phyloP scores from a whole-genome alignment of 2,329 filamentous ascomycete genomes.

The Calonectria leucothoes region DNA sequence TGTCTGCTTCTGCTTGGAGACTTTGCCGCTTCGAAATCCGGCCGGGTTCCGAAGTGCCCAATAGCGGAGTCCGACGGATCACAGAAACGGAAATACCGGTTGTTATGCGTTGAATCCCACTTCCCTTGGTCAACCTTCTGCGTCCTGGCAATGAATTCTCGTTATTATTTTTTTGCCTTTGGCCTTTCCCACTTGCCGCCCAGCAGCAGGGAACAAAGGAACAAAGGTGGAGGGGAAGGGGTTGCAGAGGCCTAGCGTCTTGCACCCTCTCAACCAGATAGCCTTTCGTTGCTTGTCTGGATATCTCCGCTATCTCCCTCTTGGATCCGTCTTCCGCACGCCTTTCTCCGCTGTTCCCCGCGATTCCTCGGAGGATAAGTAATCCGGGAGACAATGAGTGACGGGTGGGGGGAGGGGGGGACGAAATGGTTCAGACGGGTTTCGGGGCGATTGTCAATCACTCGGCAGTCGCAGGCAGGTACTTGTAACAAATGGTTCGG shows the following conservation, averaged over 20 bases:
- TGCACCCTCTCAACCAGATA: background rate
- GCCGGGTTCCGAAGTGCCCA: constrained; percentile 29
- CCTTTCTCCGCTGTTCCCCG: constrained; percentile 11
- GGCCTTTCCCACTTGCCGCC: background rate
- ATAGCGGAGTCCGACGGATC: constrained; percentile 39
- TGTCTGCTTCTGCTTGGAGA: background rate
- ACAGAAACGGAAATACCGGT: constrained; percentile 34
- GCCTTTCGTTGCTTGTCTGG: background rate
- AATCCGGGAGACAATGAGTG: background rate
- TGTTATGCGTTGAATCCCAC: constrained; percentile 22
- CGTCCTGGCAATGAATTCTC: background rate
- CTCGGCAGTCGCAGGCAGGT: background rate
- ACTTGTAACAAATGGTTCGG: constrained; percentile 7
- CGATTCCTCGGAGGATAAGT: constrained; percentile 18
- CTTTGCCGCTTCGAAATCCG: constrained; percentile 33
- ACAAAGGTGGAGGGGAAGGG: background rate
- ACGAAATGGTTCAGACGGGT: constrained; percentile 8
- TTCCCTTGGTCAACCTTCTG: background rate
- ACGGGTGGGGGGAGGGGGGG: background rate
- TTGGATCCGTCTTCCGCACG: background rate
- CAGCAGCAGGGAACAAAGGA: background rate
- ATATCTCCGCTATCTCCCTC: constrained; percentile 13
- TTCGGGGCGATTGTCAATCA: constrained; percentile 1
- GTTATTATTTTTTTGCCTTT: background rate
- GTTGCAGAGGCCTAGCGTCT: background rate